Conservation (phyloP, 2,329 filamentous ascomycete genomes). For the Colletotrichum sp. region DNA sequence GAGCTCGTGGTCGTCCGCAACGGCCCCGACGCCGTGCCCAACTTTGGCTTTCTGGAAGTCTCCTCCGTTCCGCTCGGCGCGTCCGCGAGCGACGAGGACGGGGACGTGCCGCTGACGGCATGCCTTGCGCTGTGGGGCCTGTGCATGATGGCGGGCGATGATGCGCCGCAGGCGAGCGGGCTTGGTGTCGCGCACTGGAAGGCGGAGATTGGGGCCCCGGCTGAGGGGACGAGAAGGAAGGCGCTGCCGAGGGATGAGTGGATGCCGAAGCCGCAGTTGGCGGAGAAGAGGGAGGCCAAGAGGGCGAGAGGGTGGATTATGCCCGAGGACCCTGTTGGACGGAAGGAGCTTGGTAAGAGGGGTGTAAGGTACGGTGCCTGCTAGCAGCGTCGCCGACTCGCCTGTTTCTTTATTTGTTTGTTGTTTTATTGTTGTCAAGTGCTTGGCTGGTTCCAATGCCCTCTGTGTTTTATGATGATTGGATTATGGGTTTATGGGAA, state of each 20-base stretch:
- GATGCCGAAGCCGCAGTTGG: slow-evolving; percentile 77
- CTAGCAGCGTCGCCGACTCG: not conserved
- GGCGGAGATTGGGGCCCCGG: slow-evolving; percentile 76
- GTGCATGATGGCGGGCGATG: slow-evolving; percentile 72
- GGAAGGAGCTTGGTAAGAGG: slow-evolving; percentile 74
- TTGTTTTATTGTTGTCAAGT: not conserved
- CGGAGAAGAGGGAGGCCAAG: slow-evolving; percentile 80
- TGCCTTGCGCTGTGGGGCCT: slow-evolving; percentile 79
- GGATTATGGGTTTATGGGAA: not conserved
- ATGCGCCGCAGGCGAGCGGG: slow-evolving; percentile 46
- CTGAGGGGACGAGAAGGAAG: slow-evolving; percentile 74
- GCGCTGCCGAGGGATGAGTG: slow-evolving; percentile 72
- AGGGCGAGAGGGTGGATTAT: slow-evolving; percentile 75
- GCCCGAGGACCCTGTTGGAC: slow-evolving; percentile 74
- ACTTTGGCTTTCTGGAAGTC: slow-evolving; percentile 90
- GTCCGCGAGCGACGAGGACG: slow-evolving; percentile 34
- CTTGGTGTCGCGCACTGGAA: slow-evolving; percentile 66
- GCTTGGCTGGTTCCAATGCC: slow-evolving; percentile 6
- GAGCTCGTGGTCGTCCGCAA: slow-evolving; percentile 90
- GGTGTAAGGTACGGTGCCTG: slow-evolving; percentile 44
- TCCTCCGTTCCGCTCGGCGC: slow-evolving; percentile 62
- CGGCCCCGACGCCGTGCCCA: slow-evolving; percentile 72
- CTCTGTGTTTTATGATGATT: not conserved
- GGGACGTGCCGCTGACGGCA: slow-evolving; percentile 65
- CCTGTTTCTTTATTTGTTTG: not conserved